These are phyloP conservation scores for Phytopythium vexans DNA, from an alignment of 352 stramenopile species.

Conservation along the genomic window DNA sequence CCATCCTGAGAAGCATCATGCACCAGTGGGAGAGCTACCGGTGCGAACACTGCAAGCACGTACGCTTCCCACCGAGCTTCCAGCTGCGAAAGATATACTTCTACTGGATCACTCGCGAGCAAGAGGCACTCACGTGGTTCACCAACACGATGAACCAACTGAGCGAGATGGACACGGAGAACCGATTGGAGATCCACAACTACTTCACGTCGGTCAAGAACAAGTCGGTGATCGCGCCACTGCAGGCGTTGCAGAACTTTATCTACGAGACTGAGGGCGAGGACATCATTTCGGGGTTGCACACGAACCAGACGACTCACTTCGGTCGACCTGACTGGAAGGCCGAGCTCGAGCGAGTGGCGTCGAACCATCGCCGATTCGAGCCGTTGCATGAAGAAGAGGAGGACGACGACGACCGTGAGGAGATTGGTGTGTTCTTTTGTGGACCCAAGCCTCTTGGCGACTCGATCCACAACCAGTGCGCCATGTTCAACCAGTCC, in stretches of 20 bases:
- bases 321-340: constrained; percentile 79
- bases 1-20: constrained; percentile 66
- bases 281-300: constrained; percentile 66
- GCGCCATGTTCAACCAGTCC: constrained; percentile 47
- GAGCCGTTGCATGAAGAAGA: constrained; percentile 27
- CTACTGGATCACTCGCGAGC: constrained; percentile 79
- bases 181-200: constrained; percentile 79
- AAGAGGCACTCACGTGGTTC: constrained; percentile 77
- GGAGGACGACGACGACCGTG: constrained; percentile 33
- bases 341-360: constrained; percentile 53
- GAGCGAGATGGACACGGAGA: constrained; percentile 63
- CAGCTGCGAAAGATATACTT: constrained; percentile 81
- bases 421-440: constrained; percentile 80
- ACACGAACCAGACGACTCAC: constrained; percentile 76
- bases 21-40: constrained; percentile 59
- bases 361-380: constrained; percentile 31
- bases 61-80: constrained; percentile 67
- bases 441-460: constrained; percentile 65
- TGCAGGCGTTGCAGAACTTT: constrained; percentile 73
- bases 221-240: constrained; percentile 44
- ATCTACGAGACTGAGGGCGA: constrained; percentile 61
- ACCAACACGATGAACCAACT: constrained; percentile 81
- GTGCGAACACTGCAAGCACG: constrained; percentile 43
- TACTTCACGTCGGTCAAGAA: constrained; percentile 79
- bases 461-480: constrained; percentile 57